Percentiles rank a stretch among this genome's conserved stretches.
phyloP scores from a whole-genome alignment of 805 yeast genomes.

The Candida ortonii region DNA sequence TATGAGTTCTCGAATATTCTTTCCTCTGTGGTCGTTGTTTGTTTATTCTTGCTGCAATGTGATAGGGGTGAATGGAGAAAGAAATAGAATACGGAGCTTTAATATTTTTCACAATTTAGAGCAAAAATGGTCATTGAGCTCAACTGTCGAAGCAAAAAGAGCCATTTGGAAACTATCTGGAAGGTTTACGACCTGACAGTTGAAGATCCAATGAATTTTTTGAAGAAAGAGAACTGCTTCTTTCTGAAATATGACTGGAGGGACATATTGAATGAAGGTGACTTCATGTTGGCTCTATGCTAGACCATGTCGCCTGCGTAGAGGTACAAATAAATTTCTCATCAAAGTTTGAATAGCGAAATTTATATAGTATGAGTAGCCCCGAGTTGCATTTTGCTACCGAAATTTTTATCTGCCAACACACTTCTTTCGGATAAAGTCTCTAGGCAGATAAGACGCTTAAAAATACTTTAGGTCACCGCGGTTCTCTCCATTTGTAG shows the following conservation, averaged over 20 bases:
- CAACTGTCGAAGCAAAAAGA: constrained; percentile 19
- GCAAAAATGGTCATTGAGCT: constrained; percentile 27
- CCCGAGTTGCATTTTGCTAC: no score
- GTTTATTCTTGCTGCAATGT: constrained; percentile 22
- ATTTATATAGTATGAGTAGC: no score
- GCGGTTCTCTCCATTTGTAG: no score
- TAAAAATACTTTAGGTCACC: no score
- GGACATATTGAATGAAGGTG: constrained; percentile 23
- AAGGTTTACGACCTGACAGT: constrained; percentile 26
- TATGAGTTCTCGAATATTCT: constrained; percentile 15
- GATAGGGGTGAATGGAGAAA: constrained; percentile 16
- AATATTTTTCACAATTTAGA: constrained; percentile 23
- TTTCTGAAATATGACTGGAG: constrained; percentile 25
- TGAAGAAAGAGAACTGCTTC: constrained; percentile 6
- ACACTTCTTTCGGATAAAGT: no score
- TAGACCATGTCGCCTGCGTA: no score
- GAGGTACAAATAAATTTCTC: no score
- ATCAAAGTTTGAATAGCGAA: no score
- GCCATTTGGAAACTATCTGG: constrained; percentile 32
- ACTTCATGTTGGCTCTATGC: constrained; percentile 26
- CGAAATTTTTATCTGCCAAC: no score
- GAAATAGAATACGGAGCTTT: constrained; percentile 18
- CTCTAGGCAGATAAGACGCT: no score
- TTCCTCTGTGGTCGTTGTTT: constrained; percentile 33
- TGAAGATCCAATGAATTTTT: constrained; percentile 9